Conservation (phyloP, 768 basidiomycete genomes). For the Lactarius hengduanensis region DNA sequence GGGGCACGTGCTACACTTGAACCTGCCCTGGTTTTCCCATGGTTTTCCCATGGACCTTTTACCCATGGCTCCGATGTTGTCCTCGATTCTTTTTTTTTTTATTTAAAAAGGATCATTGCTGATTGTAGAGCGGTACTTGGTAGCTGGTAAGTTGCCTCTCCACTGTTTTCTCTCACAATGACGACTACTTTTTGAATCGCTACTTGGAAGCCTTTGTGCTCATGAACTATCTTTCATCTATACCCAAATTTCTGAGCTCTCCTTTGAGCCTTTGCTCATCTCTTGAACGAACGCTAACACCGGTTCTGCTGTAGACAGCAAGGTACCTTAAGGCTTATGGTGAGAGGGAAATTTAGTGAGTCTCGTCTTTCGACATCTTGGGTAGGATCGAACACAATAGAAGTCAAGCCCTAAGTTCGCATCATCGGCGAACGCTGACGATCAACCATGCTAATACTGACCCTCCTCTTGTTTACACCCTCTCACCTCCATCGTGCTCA, state of each 20-base stretch:
- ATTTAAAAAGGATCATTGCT: background rate
- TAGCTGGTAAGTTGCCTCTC: background rate
- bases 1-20: no score
- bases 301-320: background rate
- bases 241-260: conserved; percentile 42
- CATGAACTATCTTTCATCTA: conserved; percentile 60
- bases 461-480: conserved; percentile 32
- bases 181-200: background rate
- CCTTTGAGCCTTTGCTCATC: conserved; percentile 18
- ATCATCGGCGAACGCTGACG: conserved; percentile 70
- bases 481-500: conserved; percentile 22
- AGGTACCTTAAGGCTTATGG: no score
- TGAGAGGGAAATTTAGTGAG: conserved; percentile 37
- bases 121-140: background rate
- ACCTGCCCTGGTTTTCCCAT: no score
- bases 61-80: background rate
- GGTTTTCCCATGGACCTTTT: no score
- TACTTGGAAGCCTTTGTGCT: conserved; percentile 61
- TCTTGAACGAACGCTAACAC: conserved; percentile 1
- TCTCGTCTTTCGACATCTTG: conserved; percentile 22
- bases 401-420: conserved; percentile 84
- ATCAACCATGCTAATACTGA: conserved; percentile 89
- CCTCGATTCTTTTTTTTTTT: background rate
- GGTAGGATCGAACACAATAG: conserved; percentile 70
- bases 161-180: background rate